A percentile compares a stretch with the other conserved stretches of the same genome.
Evolutionary conservation across 164 flowering plant species (phyloP).

Genomic region (Macadamia integrifolia): DNA sequence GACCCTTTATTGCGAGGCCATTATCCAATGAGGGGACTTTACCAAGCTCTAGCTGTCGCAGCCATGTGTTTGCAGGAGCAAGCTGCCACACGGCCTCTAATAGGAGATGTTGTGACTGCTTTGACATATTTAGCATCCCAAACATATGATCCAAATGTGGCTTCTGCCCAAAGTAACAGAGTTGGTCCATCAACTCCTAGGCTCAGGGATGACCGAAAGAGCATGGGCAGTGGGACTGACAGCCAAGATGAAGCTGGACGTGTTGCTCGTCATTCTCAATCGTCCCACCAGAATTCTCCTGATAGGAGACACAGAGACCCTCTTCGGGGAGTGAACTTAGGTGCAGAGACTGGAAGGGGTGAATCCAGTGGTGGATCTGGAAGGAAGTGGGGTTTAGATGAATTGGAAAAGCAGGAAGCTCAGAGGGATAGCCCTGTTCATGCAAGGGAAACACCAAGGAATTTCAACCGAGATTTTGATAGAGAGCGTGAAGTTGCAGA

Average conservation of each 20-base stretch:
- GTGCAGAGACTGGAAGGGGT: constrained; percentile 31
- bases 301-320: constrained; percentile 50
- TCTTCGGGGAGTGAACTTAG: constrained; percentile 33
- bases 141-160: constrained; percentile 62
- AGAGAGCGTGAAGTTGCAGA: constrained; percentile 73
- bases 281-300: constrained; percentile 59
- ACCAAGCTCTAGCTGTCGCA: constrained; percentile 91
- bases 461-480: constrained; percentile 42
- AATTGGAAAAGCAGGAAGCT: constrained; percentile 40
- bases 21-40: constrained; percentile 82
- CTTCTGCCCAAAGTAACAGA: constrained; percentile 33
- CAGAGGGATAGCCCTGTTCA: constrained; percentile 50
- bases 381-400: constrained; percentile 53
- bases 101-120: constrained; percentile 88
- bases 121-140: constrained; percentile 78
- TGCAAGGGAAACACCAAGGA: constrained; percentile 40
- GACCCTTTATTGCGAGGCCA: constrained; percentile 79
- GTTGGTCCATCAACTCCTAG: constrained; percentile 51
- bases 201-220: constrained; percentile 41
- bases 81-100: constrained; percentile 81
- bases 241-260: constrained; percentile 41
- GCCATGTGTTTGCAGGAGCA: constrained; percentile 96
- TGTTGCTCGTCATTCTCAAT: constrained; percentile 40
- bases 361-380: constrained; percentile 60
- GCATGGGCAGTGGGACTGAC: constrained; percentile 34